Conservation (phyloP, 768 basidiomycete species). For the Phallus indusiatus region DNA sequence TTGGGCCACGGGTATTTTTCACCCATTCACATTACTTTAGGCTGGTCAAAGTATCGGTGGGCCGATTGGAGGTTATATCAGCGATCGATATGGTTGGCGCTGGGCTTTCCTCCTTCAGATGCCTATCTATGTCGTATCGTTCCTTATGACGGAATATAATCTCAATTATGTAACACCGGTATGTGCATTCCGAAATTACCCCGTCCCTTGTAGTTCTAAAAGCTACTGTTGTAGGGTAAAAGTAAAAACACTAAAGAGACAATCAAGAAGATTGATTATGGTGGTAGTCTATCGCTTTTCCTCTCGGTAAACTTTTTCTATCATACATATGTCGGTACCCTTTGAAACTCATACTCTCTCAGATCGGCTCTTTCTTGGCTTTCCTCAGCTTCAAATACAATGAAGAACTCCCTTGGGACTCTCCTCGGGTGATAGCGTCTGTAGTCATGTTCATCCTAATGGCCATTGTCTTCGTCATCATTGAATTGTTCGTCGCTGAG, state of each 20-base stretch:
- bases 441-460: slow-evolving; percentile 35
- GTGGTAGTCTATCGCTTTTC: slow-evolving; percentile 55
- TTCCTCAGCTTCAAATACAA: slow-evolving; percentile 67
- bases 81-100: slow-evolving; percentile 71
- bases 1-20: background rate
- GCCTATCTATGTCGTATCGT: slow-evolving; percentile 55
- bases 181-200: slow-evolving; percentile 15
- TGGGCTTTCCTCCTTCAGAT: slow-evolving; percentile 73
- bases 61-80: slow-evolving; percentile 63
- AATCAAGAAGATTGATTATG: slow-evolving; percentile 69
- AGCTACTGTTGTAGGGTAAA: slow-evolving; percentile 39
- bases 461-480: slow-evolving; percentile 43
- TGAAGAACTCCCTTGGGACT: slow-evolving; percentile 50
- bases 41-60: slow-evolving; percentile 74
- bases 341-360: background rate
- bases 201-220: background rate
- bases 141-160: slow-evolving; percentile 46
- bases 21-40: slow-evolving; percentile 23
- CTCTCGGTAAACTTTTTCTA: slow-evolving; percentile 36
- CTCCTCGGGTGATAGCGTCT: slow-evolving; percentile 43
- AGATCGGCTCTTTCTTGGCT: slow-evolving; percentile 42
- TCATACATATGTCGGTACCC: background rate
- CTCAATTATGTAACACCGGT: slow-evolving; percentile 62
- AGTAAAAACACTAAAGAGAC: slow-evolving; percentile 57
- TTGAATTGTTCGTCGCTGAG: slow-evolving; percentile 53